Conservation (phyloP, 441 rosid genomes). For the Macaranga tanarius region DNA sequence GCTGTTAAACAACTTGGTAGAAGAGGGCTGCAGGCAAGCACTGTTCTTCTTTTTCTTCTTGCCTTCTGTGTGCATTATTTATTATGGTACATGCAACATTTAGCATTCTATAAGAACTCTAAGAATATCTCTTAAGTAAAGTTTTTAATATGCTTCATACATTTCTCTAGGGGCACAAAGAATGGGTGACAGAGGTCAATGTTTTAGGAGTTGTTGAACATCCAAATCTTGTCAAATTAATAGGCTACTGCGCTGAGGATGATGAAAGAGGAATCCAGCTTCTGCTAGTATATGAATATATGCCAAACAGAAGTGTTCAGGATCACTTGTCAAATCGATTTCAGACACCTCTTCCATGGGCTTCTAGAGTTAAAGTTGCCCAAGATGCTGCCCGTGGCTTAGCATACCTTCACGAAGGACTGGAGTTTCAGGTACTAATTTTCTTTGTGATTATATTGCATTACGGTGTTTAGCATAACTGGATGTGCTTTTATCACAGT, state of each 20-base stretch:
- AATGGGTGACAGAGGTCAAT: conserved; percentile 90
- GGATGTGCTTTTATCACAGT: background rate
- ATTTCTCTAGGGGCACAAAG: conserved; percentile 69
- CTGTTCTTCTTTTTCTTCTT: conserved; percentile 5
- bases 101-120: background rate
- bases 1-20: conserved; percentile 87
- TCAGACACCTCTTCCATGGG: conserved; percentile 74
- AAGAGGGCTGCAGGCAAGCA: conserved; percentile 76
- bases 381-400: conserved; percentile 88
- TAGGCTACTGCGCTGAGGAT: conserved; percentile 85
- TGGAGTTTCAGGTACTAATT: conserved; percentile 83
- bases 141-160: conserved; percentile 8
- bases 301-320: conserved; percentile 90
- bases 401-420: conserved; percentile 76
- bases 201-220: conserved; percentile 81
- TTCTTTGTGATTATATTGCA: background rate
- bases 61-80: background rate
- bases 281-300: conserved; percentile 75
- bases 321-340: conserved; percentile 75
- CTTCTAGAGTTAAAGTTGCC: conserved; percentile 65
- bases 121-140: background rate
- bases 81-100: background rate
- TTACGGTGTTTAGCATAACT: background rate
- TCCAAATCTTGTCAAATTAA: conserved; percentile 73
- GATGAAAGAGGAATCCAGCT: conserved; percentile 88